These are phyloP conservation scores for Globisporangium solare DNA, from an alignment of 352 stramenopile genomes.

Conservation along the genomic window DNA sequence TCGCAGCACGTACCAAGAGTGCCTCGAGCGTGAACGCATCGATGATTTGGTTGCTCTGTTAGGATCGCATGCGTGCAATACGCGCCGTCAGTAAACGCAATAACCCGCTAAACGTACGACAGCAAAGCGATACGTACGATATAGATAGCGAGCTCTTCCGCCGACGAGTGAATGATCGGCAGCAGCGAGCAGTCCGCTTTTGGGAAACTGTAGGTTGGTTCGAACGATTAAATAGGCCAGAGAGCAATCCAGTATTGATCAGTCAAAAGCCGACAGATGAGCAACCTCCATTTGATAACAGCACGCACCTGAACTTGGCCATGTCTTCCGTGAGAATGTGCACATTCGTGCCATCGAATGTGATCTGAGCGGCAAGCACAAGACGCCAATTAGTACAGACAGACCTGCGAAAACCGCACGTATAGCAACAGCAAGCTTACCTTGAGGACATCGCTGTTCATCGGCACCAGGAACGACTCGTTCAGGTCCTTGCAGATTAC, in stretches of 20 bases:
- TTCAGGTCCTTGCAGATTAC: conserved; percentile 96
- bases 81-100: too few species aligned
- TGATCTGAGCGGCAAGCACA: conserved; percentile 43
- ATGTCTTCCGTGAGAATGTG: conserved; percentile 93
- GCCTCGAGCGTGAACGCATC: conserved; percentile 79
- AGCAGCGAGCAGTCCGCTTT: conserved; percentile 93
- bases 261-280: neutral
- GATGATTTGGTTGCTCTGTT: conserved; percentile 82
- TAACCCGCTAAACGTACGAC: neutral
- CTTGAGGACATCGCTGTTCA: conserved; percentile 91
- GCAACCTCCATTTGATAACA: neutral
- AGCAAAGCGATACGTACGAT: conserved; percentile 52
- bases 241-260: neutral
- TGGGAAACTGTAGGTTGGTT: conserved; percentile 72
- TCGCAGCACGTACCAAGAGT: conserved; percentile 38
- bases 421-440: conserved; percentile 19
- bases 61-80: conserved; percentile 2
- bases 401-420: neutral
- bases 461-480: conserved; percentile 96
- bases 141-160: conserved; percentile 96
- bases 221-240: neutral
- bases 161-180: conserved; percentile 96
- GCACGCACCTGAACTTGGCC: conserved; percentile 82
- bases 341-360: conserved; percentile 84
- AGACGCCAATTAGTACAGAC: neutral